These are phyloP conservation scores for Corynascus novoguineensis DNA, from an alignment of 495 filamentous ascomycete species.

Conservation along the genomic window DNA sequence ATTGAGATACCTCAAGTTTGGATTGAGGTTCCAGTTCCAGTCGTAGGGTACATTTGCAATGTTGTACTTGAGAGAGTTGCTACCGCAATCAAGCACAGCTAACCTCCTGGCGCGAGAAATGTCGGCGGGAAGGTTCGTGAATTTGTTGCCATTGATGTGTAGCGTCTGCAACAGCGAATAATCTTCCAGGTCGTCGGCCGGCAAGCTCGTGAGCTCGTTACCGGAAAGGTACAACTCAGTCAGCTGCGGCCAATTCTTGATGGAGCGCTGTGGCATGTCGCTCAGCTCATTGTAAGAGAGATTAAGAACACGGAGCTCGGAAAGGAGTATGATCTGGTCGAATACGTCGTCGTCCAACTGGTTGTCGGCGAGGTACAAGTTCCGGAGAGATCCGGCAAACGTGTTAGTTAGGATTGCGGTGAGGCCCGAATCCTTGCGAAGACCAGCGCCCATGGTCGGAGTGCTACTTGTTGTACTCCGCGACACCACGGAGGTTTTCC, in stretches of 20 bases:
- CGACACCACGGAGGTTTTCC: constrained; percentile 81
- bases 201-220: constrained; percentile 85
- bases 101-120: constrained; percentile 85
- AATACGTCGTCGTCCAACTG: constrained; percentile 89
- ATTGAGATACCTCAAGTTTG: constrained; percentile 89
- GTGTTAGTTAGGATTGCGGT: constrained; percentile 67
- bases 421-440: constrained; percentile 82
- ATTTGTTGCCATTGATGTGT: constrained; percentile 95
- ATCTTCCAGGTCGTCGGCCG: constrained; percentile 91
- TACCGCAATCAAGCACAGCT: constrained; percentile 85
- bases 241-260: constrained; percentile 80
- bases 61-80: constrained; percentile 97
- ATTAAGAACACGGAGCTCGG: constrained; percentile 84
- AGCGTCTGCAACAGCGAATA: constrained; percentile 78
- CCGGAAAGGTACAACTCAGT: constrained; percentile 92
- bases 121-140: constrained; percentile 92
- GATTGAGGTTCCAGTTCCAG: constrained; percentile 99
- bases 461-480: constrained; percentile 45
- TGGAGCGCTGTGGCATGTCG: constrained; percentile 81
- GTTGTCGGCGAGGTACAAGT: constrained; percentile 90
- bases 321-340: constrained; percentile 75
- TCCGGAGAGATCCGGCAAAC: constrained; percentile 75
- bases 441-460: constrained; percentile 44
- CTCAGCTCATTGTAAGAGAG: constrained; percentile 91
- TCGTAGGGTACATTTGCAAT: constrained; percentile 99